Conservation (phyloP, 2,329 filamentous ascomycete species). For the Aspergillus sp. region DNA sequence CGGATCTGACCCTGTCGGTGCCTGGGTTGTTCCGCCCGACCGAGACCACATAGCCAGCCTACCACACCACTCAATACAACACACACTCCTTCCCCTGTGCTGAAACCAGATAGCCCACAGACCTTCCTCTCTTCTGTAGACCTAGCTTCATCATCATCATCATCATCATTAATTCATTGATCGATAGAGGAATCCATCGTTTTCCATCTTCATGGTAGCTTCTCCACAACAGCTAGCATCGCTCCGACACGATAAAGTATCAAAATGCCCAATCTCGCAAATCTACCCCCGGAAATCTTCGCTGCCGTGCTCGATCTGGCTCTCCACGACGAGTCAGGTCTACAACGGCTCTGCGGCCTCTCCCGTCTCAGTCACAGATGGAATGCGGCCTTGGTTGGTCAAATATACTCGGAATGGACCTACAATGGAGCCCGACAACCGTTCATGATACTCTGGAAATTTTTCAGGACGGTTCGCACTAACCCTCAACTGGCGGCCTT, state of each 20-base stretch:
- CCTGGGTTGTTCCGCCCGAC: no score
- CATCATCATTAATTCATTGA: no score
- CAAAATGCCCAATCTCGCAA: slow-evolving; percentile 1
- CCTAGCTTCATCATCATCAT: no score
- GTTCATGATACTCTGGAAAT: slow-evolving; percentile 4
- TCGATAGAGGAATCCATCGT: no score
- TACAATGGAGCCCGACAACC: slow-evolving; percentile 5
- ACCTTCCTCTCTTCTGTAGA: no score
- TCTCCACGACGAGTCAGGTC: not conserved
- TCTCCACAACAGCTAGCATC: no score
- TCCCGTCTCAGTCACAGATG: slow-evolving; percentile 1
- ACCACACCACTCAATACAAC: no score
- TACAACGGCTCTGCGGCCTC: not conserved
- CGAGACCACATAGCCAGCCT: no score
- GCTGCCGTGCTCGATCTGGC: not conserved
- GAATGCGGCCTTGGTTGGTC: not conserved
- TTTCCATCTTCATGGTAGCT: no score
- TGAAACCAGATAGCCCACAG: no score
- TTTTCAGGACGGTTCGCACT: slow-evolving; percentile 1
- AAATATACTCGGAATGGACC: slow-evolving; percentile 1
- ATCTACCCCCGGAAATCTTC: not conserved
- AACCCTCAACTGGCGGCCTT: slow-evolving; percentile 1
- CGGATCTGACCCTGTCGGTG: no score
- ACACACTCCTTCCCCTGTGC: no score
- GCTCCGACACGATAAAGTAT: slow-evolving; percentile 3